Base-by-base conservation (phyloP, 371 early-diverging fungal genomes). In the Phascolomyces articulosus region DNA sequence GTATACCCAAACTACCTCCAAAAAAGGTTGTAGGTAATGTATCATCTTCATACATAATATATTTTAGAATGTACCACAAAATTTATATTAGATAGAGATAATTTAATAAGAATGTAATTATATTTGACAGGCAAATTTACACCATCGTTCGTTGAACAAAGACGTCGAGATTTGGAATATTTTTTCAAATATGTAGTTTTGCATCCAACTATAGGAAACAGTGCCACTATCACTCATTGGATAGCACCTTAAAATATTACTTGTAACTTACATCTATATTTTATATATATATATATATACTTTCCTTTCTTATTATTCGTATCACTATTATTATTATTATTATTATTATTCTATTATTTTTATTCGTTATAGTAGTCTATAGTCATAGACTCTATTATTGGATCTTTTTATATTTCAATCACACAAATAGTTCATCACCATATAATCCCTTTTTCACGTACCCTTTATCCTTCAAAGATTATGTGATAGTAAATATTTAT, bases 141-240 rank as follows among this genome's bases (percentile, higher is more conserved):
- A 9, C 79, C 86, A 6, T 62, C 73, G 8, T 86, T 86, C 72
- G 75, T 86, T 18, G 86, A 86, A 55, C 77, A 71, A 40, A 73
- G 86, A 23, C 70, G 84, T 44, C 69, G 78, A 34, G 86, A 82
- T 55, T 67, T 86, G n/a, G 84, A 86, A 60, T 84, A 83, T 60
- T 86, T 86, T 59, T 80, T 86, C 51, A 77, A 79, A 40, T 86
- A 83, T 60, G 71, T 84, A 16, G 75, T 79, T 20, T 60, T 86
- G 27, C 86, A 86, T 60, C 86, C 86, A 29, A 75, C 75, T 4
- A 55, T 86, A 3, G 84, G 86, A 7, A 66, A 69, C 53, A 77
- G 77, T 63, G 62, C 74, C 23, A 70, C 71, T 15, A 75, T 79
- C 58, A 79, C 67, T 44, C 73, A 78, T 16, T 83, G 80, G 83